Evolutionary conservation across 2,329 filamentous ascomycete species (phyloP), one percentile per base, ranked within the genome.

Genomic region (Apiospora koreana): DNA sequence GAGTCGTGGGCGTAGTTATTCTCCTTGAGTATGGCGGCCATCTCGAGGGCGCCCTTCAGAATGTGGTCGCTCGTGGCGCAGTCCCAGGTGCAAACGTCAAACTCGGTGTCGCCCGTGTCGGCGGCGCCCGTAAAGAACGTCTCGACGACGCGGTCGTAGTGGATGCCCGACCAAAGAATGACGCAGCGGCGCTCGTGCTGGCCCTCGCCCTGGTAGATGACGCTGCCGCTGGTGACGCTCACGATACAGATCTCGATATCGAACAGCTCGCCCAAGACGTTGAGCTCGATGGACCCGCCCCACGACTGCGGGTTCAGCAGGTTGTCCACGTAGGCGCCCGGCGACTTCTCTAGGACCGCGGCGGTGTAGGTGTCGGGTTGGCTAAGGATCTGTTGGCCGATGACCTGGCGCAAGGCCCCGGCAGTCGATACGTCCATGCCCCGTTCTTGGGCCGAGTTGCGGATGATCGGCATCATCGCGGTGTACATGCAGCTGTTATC

Each of bases 401-500:
- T 91, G 72, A 97, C 86, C 18, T 88, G 90, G 69, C 95, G 91
- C 23, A 98, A 85, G 76, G 93, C 76, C 10, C 69, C 69, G 7
- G 74, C 72, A 8, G 69, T 70, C 58, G 73, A 73, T 7, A 72
- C 69, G 31, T 72, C 71, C 54, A 81, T 68, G 45, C 45, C 66
- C 14, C 46, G 77, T 8, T 82, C 82, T n/a, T 82, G 79, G 66
- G 85, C 80, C 23, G 83, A 80, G 35, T 83, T 87, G 66, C 94
- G 88, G n/a, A 97, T 86, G 3, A 93, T 93, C 69, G 91, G 92
- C 21, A 93, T 93, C 65, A 98, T 91, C 0, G 95, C 95, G 38
- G 94, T 93, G 81, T 98, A 98, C 77, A 98, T 90, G 82, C 95
- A 98, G 71, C 91, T 94, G 81, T 98, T 98, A 81, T 98, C 95